Conservation (phyloP, 768 basidiomycete species). For the Austroboletus festivus region DNA sequence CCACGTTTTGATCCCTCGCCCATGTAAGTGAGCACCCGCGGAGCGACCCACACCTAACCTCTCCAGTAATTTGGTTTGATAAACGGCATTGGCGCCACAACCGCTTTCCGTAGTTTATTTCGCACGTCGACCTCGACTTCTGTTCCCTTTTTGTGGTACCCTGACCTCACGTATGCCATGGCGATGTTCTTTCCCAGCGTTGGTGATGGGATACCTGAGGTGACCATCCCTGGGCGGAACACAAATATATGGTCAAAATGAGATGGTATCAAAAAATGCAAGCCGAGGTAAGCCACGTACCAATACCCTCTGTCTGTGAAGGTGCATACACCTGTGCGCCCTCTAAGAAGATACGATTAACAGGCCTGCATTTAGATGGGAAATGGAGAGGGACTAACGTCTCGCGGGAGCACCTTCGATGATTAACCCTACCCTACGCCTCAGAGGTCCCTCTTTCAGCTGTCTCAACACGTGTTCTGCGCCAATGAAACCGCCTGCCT, state of each 20-base stretch:
- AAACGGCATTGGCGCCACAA: constrained; percentile 85
- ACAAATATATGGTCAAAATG: constrained; percentile 17
- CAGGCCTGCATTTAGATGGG: not conserved
- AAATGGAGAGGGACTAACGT: constrained; percentile 42
- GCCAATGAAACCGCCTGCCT: constrained; percentile 73
- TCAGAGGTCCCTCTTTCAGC: constrained; percentile 73
- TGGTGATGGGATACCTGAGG: constrained; percentile 95
- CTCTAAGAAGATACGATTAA: constrained; percentile 42
- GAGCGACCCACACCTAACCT: constrained; percentile 35
- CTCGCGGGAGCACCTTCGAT: constrained; percentile 85
- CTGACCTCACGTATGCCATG: constrained; percentile 86
- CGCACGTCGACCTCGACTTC: constrained; percentile 83
- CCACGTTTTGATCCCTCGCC: not conserved
- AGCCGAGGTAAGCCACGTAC: constrained; percentile 37
- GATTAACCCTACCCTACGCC: constrained; percentile 77
- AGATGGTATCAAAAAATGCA: constrained; percentile 1
- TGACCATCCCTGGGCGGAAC: constrained; percentile 54
- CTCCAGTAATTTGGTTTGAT: constrained; percentile 79
- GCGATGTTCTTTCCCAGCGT: constrained; percentile 88
- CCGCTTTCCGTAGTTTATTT: constrained; percentile 70
- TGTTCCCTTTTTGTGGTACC: constrained; percentile 89
- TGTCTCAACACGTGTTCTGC: constrained; percentile 69
- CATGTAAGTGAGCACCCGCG: too few relatives aligned
- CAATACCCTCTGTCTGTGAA: constrained; percentile 53
- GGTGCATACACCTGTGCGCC: constrained; percentile 72